A percentile compares a stretch with the other conserved stretches of the same genome.
Evolutionary conservation across 2,329 filamentous ascomycete genomes (phyloP).

Genomic region (Fusarium sp.): DNA sequence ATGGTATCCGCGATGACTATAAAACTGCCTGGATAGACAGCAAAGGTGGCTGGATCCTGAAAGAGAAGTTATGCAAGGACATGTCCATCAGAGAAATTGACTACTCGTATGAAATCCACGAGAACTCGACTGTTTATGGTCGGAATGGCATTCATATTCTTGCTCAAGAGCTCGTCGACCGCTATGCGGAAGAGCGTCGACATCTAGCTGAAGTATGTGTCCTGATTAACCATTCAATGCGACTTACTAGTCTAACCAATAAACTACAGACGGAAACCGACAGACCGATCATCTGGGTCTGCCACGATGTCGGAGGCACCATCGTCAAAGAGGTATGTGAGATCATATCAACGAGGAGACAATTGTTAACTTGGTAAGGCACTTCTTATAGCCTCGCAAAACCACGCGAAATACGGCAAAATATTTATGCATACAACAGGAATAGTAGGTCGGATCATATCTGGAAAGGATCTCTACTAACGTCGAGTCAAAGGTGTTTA

Average conservation of each 20-base stretch:
- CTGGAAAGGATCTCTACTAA: fast-evolving
- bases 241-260: too few species aligned
- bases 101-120: neutral
- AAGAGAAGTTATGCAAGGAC: neutral
- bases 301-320: neutral
- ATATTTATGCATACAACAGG: neutral
- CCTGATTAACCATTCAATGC: too few species aligned
- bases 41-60: neutral
- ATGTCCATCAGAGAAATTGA: neutral
- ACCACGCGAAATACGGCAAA: neutral
- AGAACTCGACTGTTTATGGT: neutral
- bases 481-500: neutral
- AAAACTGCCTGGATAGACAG: neutral
- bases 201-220: too few species aligned
- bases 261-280: neutral
- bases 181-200: too few species aligned
- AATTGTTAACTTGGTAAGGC: neutral
- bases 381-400: neutral
- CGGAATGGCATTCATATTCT: neutral
- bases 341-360: fast-evolving
- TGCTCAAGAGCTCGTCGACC: neutral
- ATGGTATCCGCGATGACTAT: slow-evolving; percentile 4
- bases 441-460: neutral
- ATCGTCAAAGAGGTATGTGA: neutral
- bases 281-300: neutral